A percentile compares a stretch with the other conserved stretches of the same genome.
phyloP scores from a whole-genome alignment of 306 rosid genomes.

The Corylus heterophylla region DNA sequence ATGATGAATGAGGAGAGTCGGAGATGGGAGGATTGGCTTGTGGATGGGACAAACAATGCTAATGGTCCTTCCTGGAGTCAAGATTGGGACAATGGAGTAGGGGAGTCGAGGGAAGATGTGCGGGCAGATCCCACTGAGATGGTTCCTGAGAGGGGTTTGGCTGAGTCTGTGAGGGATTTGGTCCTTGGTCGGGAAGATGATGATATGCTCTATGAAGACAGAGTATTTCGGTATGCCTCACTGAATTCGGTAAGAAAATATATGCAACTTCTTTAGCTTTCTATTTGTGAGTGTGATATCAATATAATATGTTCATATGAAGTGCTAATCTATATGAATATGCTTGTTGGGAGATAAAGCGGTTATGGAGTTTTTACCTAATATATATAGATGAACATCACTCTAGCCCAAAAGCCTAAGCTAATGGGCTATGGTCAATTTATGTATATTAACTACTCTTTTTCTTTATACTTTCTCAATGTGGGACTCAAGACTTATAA shows the following conservation, averaged over 20 bases:
- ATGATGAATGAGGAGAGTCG: slow-evolving; percentile 54
- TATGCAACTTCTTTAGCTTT: neutral
- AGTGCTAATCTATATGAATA: neutral
- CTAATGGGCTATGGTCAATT: too few species aligned
- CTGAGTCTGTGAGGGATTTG: slow-evolving; percentile 50
- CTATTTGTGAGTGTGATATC: neutral
- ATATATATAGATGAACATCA: too few species aligned
- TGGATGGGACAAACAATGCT: slow-evolving; percentile 29
- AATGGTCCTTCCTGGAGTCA: slow-evolving; percentile 42
- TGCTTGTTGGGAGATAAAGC: too few species aligned
- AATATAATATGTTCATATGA: neutral
- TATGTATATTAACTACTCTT: too few species aligned
- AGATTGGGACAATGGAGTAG: slow-evolving; percentile 51
- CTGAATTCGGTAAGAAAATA: slow-evolving; percentile 64
- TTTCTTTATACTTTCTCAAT: too few species aligned
- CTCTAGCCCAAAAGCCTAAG: too few species aligned
- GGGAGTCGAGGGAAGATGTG: slow-evolving; percentile 35
- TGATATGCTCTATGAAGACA: slow-evolving; percentile 88
- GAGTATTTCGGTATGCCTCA: slow-evolving; percentile 86
- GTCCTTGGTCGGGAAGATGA: slow-evolving; percentile 61
- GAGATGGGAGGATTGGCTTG: slow-evolving; percentile 91
- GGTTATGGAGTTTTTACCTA: too few species aligned
- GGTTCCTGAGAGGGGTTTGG: slow-evolving; percentile 47
- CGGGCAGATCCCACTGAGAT: slow-evolving; percentile 35
- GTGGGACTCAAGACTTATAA: too few species aligned